Evolutionary conservation across 441 rosid genomes (phyloP), one percentile per base, ranked within the genome.

Genomic region (Gossypium gossypioides): DNA sequence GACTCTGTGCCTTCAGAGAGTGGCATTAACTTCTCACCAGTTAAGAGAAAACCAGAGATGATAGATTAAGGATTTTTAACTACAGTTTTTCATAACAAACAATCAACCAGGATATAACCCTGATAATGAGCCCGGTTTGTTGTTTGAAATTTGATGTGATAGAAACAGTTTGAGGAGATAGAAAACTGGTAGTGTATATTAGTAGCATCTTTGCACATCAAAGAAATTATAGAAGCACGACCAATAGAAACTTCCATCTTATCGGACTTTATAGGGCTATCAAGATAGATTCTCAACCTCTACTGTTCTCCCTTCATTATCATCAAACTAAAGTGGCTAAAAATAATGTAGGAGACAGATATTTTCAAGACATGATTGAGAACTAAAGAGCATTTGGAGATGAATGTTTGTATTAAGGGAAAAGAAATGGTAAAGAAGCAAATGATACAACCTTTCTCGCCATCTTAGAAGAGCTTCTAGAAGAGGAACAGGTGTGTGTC

Each of bases 401-500:
- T 56, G 7, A 40, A 40, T 15, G 21, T 52, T 21, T n/a, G 22
- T 10, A 3, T 4, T 58, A 63, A 91, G 19, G 46, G 25, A 0
- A 42, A 52, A 37, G 12, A 59, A 48, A 62, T 25, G 24, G 42
- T 48, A 48, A 67, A 48, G 24, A 3, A 72, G 57, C 15, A 59
- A 72, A 54, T 40, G n/a, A 56, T 75, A 32, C 74, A 89, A 89
- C 98, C 86, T 86, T 82, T 91, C 97, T 81, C 98, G 87, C 99
- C 99, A 95, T 81, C 78, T 85, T 62, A 95, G 95, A 72, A 95
- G 91, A 82, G 97, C 98, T 85, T 95, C 99, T 69, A 95, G 75
- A 80, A 95, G 98, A 62, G 98, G 98, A 52, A 92, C 93, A 42
- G 98, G 99, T 60, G 99, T 95, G 81, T 95, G 99, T 13, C 88